Base-by-base conservation (phyloP, 495 filamentous ascomycete species). In the Talaromyces wortmannii region DNA sequence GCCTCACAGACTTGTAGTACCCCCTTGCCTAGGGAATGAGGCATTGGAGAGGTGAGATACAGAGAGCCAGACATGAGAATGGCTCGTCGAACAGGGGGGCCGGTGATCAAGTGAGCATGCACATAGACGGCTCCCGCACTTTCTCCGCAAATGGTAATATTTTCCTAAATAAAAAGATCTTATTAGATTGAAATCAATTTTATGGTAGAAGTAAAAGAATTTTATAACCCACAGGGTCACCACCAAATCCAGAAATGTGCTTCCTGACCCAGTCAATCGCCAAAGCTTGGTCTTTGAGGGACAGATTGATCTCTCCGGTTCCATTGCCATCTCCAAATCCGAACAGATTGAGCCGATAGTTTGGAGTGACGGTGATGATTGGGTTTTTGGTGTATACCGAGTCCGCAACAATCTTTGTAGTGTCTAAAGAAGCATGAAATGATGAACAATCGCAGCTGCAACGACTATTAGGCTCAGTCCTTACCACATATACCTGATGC, bases 331-430 rank as follows among this genome's bases (percentile, higher is more conserved):
- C 75, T 18, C 83, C 81, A 47, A 82, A 86, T 18, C 82, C 79
- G 58, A 86, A 84, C 55, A 88, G 79, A 62, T 84, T 84, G 50
- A 86, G 58, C 6, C 85, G 82, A 62, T 87, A 86, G 65, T 86
- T 86, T 64, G 85, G 75, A 5, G 74, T 72, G 12, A 87, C 80
- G 53, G 87, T 78, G 17, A 89, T 71, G 29, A 85, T 72, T 36
- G 73, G 69, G 49, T 83, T 73, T 15, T 56, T 61, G 4, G 60
- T 46, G 43, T 61, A 62, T 31, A 72, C 64, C 0, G 71, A 72
- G 30, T 72, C 71, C 0, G 64, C 61, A 13, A 74, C 66, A 31
- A 74, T 54, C 40, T 65, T 67, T 31, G 60, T 66, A 0, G 69
- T 67, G 56, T 70, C 69, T 70, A 57, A 4, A 0, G 3, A 32